These are phyloP conservation scores for Cutaneotrichosporon spelunceum DNA, from an alignment of 1,284 basidiomycete genomes.

Conservation along the genomic window DNA sequence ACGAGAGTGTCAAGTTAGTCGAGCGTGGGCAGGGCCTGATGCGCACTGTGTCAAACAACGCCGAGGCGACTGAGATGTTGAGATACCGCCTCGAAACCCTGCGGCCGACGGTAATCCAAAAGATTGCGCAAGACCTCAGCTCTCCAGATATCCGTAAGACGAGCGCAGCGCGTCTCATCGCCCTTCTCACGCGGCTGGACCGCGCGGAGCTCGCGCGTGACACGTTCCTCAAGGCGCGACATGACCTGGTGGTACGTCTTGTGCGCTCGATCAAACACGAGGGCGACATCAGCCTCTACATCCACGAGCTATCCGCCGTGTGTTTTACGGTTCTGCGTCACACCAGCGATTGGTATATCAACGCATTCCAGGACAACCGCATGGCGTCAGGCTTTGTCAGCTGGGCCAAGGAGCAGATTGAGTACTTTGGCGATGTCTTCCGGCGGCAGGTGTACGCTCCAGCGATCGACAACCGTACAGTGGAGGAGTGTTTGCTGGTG, in stretches of 20 bases:
- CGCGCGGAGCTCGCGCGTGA: conserved; percentile 74
- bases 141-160: conserved; percentile 75
- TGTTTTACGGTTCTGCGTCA: conserved; percentile 55
- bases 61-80: conserved; percentile 34
- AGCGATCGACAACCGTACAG: conserved; percentile 64
- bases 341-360: conserved; percentile 96
- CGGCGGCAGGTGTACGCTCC: conserved; percentile 84
- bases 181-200: conserved; percentile 69
- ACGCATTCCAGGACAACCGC: conserved; percentile 90
- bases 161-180: conserved; percentile 66
- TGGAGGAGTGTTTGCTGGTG: conserved; percentile 72
- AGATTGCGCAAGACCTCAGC: conserved; percentile 71
- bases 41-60: conserved; percentile 55
- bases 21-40: conserved; percentile 76
- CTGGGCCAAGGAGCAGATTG: conserved; percentile 87
- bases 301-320: conserved; percentile 50
- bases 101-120: conserved; percentile 65
- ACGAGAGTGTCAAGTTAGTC: conserved; percentile 74
- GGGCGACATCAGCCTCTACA: conserved; percentile 61
- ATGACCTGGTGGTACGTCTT: conserved; percentile 69
- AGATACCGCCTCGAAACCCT: conserved; percentile 64
- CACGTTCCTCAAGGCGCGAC: conserved; percentile 76
- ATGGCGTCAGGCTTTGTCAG: conserved; percentile 89
- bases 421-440: conserved; percentile 79
- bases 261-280: conserved; percentile 85